Conservation (phyloP, 192 early-diverging fungal species). For the Coemansia sp. region DNA sequence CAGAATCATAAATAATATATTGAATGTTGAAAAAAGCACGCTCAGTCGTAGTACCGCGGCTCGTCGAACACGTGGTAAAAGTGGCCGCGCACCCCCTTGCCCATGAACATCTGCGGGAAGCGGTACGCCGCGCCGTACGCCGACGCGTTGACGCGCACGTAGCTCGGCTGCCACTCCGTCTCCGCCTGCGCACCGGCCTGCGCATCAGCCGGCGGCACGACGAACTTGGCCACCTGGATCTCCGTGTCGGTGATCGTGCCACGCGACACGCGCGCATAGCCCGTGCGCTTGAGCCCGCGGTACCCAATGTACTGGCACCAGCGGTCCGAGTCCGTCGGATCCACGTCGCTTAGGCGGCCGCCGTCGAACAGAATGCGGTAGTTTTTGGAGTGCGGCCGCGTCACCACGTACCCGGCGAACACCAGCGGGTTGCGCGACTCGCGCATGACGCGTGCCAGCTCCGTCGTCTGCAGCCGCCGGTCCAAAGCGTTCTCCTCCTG, state of each 20-base stretch:
- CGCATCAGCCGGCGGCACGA: conserved; percentile 45
- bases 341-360: conserved; percentile 73
- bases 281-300: conserved; percentile 69
- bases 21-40: too few relatives aligned
- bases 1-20: too few relatives aligned
- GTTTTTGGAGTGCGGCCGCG: conserved; percentile 60
- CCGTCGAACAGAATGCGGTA: conserved; percentile 65
- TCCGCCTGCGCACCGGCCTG: conserved; percentile 17
- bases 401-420: conserved; percentile 81
- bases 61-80: conserved; percentile 77
- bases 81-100: conserved; percentile 68
- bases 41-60: conserved; percentile 66
- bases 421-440: conserved; percentile 71
- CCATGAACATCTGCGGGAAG: conserved; percentile 68
- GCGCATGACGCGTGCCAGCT: conserved; percentile 75
- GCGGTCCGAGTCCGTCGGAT: conserved; percentile 70
- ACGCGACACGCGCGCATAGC: conserved; percentile 74
- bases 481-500: conserved; percentile 76
- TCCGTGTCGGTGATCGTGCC: conserved; percentile 82
- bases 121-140: conserved; percentile 55
- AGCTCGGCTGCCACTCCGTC: conserved; percentile 60
- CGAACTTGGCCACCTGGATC: conserved; percentile 77
- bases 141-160: conserved; percentile 57
- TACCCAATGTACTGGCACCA: conserved; percentile 85
- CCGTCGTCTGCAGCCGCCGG: conserved; percentile 71